phyloP scores from a whole-genome alignment of 2,329 filamentous ascomycete species.

The Aspergillus intermedius region DNA sequence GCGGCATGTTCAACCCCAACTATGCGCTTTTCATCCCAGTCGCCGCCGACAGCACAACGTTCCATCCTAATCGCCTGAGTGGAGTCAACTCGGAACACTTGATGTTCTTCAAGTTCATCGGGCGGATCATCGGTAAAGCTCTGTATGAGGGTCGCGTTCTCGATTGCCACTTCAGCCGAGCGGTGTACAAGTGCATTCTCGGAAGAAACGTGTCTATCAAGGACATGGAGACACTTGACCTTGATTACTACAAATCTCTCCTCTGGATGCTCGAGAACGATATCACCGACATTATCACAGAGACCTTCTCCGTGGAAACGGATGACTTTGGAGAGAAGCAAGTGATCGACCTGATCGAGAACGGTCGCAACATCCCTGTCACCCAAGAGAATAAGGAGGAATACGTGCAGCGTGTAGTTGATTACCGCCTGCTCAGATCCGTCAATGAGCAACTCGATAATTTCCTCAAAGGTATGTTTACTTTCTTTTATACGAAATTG shows the following conservation, averaged over 20 bases:
- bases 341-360: constrained; percentile 76
- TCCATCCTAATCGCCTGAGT: constrained; percentile 95
- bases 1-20: constrained; percentile 98
- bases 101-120: constrained; percentile 99
- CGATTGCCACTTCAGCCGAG: constrained; percentile 97
- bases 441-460: constrained; percentile 91
- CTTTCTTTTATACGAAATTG: not conserved
- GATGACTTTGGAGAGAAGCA: constrained; percentile 89
- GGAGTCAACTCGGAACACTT: constrained; percentile 92
- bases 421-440: constrained; percentile 85
- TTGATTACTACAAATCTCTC: constrained; percentile 97
- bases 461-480: constrained; percentile 68
- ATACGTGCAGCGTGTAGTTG: constrained; percentile 88
- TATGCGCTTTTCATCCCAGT: constrained; percentile 96
- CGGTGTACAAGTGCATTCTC: constrained; percentile 95
- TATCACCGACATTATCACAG: constrained; percentile 94
- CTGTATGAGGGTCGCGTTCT: constrained; percentile 92
- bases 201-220: constrained; percentile 94
- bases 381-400: constrained; percentile 99
- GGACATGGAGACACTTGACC: constrained; percentile 97
- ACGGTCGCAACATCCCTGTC: constrained; percentile 85
- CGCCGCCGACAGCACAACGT: constrained; percentile 93
- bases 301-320: constrained; percentile 90
- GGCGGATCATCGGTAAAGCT: constrained; percentile 95
- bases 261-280: constrained; percentile 99